Conservation (phyloP, 192 early-diverging fungal genomes). For the Coemansia sp. region DNA sequence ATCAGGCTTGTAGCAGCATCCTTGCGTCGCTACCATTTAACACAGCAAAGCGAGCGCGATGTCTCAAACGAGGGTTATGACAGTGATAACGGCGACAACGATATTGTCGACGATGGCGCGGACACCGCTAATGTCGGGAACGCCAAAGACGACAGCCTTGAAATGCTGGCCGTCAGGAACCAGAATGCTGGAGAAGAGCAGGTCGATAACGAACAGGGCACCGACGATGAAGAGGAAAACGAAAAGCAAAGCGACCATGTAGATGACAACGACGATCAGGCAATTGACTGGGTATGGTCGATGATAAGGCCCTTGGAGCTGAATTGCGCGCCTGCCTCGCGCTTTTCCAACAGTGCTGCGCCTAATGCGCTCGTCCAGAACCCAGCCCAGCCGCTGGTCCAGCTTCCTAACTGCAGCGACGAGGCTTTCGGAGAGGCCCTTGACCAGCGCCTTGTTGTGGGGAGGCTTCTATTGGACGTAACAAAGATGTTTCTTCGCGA, state of each 20-base stretch:
- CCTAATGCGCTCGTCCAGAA: background rate
- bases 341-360: constrained; percentile 17
- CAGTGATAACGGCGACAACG: background rate
- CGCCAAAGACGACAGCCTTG: background rate
- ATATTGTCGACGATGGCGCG: background rate
- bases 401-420: constrained; percentile 35
- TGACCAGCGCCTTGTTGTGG: constrained; percentile 46
- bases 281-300: constrained; percentile 50
- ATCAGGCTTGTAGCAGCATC: constrained; percentile 11
- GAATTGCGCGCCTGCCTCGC: constrained; percentile 37
- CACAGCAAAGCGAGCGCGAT: constrained; percentile 11
- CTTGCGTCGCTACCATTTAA: constrained; percentile 23
- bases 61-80: background rate
- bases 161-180: background rate
- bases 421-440: constrained; percentile 35
- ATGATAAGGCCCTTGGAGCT: constrained; percentile 43
- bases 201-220: background rate
- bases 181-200: background rate
- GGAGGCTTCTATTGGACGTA: constrained; percentile 35
- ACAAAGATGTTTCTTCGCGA: constrained; percentile 49
- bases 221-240: constrained; percentile 4
- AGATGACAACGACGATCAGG: constrained; percentile 14
- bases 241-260: background rate
- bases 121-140: background rate
- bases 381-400: constrained; percentile 6